A percentile compares a stretch with the other conserved stretches of the same genome.
Evolutionary conservation across 2,329 filamentous ascomycete species (phyloP).

Genomic region (Curvularia sp.): DNA sequence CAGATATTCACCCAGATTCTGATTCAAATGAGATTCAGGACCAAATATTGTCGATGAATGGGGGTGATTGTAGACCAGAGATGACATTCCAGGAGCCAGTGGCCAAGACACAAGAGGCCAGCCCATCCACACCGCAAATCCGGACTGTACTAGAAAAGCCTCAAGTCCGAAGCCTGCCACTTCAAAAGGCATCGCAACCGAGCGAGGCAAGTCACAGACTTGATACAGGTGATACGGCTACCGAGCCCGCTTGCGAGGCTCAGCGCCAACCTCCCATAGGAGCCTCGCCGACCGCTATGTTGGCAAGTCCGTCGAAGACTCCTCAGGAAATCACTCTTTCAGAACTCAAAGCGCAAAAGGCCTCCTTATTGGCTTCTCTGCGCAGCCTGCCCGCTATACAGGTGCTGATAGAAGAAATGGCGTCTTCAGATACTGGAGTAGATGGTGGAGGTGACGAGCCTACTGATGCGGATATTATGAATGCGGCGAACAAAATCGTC

Average conservation of each 20-base stretch:
- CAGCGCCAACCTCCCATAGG: not conserved
- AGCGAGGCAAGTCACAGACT: not conserved
- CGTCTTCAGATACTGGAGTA: constrained; percentile 27
- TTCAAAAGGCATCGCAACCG: not conserved
- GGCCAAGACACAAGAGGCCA: not conserved
- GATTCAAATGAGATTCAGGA: not conserved
- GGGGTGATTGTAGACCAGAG: not conserved
- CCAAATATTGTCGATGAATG: not conserved
- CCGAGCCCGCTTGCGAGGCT: not conserved
- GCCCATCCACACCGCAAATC: not conserved
- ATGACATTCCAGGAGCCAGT: not conserved
- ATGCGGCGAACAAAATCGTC: constrained; percentile 61
- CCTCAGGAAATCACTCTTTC: constrained; percentile 58
- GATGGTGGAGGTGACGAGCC: constrained; percentile 30
- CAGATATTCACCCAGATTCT: not conserved
- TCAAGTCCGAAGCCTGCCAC: not conserved
- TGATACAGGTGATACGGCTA: not conserved
- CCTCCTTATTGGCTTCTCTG: constrained; percentile 44
- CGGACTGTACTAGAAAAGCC: not conserved
- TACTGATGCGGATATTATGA: constrained; percentile 44
- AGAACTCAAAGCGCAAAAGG: constrained; percentile 54
- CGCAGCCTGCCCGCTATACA: constrained; percentile 41
- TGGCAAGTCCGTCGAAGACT: constrained; percentile 31
- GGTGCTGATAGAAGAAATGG: constrained; percentile 42
- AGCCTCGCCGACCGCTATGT: not conserved